Conservation (phyloP, 352 stramenopile genomes). For the Thraustotheca clavata region DNA sequence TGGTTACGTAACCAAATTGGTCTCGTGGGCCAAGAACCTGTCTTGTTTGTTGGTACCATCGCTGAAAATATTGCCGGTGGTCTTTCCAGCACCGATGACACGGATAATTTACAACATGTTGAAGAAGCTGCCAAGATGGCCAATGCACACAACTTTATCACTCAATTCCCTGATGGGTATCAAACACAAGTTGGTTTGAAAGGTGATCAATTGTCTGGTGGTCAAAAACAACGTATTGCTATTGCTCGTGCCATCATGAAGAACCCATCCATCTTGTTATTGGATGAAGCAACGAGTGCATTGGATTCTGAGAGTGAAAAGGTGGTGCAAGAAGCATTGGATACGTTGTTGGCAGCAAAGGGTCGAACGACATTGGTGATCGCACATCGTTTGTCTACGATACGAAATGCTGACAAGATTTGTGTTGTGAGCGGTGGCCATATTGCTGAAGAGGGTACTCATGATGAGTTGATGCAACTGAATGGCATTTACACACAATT, state of each 20-base stretch:
- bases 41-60: constrained; percentile 23
- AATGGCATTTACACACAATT: constrained; percentile 33
- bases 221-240: constrained; percentile 39
- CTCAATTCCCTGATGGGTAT: constrained; percentile 32
- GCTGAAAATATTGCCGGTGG: constrained; percentile 24
- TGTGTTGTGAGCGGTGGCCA: constrained; percentile 88
- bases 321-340: constrained; percentile 76
- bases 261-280: constrained; percentile 31
- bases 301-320: constrained; percentile 75
- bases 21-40: constrained; percentile 23
- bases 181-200: constrained; percentile 31
- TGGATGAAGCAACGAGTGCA: constrained; percentile 80
- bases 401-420: constrained; percentile 92
- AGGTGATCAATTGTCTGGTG: constrained; percentile 29
- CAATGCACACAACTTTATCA: constrained; percentile 34
- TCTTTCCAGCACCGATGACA: neutral
- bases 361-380: constrained; percentile 87
- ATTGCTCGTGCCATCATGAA: constrained; percentile 37
- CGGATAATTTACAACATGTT: neutral
- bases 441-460: constrained; percentile 88
- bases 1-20: constrained; percentile 39
- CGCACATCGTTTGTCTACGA: constrained; percentile 90
- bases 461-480: constrained; percentile 79
- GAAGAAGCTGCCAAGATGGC: constrained; percentile 29
- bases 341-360: constrained; percentile 47